Base-by-base conservation (phyloP, 2,329 filamentous ascomycete species). In the Cryphonectria radicalis region DNA sequence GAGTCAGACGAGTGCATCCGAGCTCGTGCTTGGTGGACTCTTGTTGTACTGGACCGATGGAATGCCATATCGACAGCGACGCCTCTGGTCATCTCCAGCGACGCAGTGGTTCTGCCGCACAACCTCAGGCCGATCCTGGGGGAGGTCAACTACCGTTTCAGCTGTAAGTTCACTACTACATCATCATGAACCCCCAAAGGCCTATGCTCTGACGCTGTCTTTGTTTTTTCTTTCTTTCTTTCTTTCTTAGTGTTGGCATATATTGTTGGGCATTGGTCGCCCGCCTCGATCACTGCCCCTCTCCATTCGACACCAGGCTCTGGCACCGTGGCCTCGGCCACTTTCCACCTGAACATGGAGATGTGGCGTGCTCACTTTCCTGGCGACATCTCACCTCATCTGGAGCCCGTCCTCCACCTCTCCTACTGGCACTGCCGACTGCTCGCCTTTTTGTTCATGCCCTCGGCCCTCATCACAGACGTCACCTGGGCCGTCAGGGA, bases 1-100 rank as follows among this genome's bases (percentile, higher is more conserved):
- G 89, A 93, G 77, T 87, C 86, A 28, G 88, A 91, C 62, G 88
- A 90, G 66, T 88, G 88, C 25, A 81, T 93, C 4, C 86, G 86
- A 1, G 83, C 90, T 66, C 86, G 90, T 60, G 86, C 91, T 25
- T 94, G 92, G 92, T 93, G 90, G 89, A 88, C 89, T 19, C 81
- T 94, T 46, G 87, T 93, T 63, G 85, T 92, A 73, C 86, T 94
- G 74, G 92, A 94, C 76, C 87, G 91, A 22, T 94, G 91, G 90
- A 89, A 93, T 77, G 90, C 92, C 4, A 86, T 89, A n/a, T 90
- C 89, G 32, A 91, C 87, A 5, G 89, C 88, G 17, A 89, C 86
- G 73, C 89, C 90, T 4, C 76, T 89, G 17, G 84, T 90, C 71
- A 89, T 94, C 70, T 88, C 88, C 1, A 88, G 92, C 74, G 85